Base-by-base conservation (phyloP, 2,329 filamentous ascomycete species). In the Whalleya microplaca region DNA sequence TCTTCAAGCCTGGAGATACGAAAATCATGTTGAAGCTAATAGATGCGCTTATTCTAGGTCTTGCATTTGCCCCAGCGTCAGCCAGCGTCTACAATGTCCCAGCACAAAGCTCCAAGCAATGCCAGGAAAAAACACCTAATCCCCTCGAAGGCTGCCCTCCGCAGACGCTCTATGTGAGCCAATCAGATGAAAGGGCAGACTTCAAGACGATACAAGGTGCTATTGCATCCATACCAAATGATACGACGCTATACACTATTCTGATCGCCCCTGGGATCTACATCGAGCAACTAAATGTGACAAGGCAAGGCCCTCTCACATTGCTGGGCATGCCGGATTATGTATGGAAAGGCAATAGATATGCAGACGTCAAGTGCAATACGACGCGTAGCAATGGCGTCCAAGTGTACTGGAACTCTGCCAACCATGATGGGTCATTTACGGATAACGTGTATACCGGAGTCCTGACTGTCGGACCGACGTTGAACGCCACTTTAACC, bases 231-330 rank as follows among this genome's bases (percentile, higher is more conserved):
- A 55, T 78, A 0, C 70, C 72, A 0, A 71, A 76, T 37, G 67
- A 81, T 63, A 76, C 74, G 16, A 72, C 72, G 5, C 67, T 78
- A 0, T 75, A 81, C 54, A 78, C 78, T 18, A 87, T 89, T 62
- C 77, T 89, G 12, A 80, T 89, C 45, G 78, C 81, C 0, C 76
- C 84, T 0, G 86, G 86, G 0, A 78, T 77, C 56, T 89, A 89
- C 64, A 81, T 75, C 1, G 86, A 88, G 65, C 84, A 87, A 70
- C 72, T 89, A 58, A 89, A 89, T 61, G 76, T 89, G 56, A 89
- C 86, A 3, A 83, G 86, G 1, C 70, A 75, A 1, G 85, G 82
- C 0, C 84, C 86, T 0, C 73, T 88, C 6, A 86, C 84, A 23
- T 75, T 89, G 6, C 76, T 88, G 0, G 86, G 85, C n/a, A 77